These are phyloP conservation scores for Pseudozyma sp. DNA, from an alignment of 1,284 basidiomycete species.

Conservation along the genomic window DNA sequence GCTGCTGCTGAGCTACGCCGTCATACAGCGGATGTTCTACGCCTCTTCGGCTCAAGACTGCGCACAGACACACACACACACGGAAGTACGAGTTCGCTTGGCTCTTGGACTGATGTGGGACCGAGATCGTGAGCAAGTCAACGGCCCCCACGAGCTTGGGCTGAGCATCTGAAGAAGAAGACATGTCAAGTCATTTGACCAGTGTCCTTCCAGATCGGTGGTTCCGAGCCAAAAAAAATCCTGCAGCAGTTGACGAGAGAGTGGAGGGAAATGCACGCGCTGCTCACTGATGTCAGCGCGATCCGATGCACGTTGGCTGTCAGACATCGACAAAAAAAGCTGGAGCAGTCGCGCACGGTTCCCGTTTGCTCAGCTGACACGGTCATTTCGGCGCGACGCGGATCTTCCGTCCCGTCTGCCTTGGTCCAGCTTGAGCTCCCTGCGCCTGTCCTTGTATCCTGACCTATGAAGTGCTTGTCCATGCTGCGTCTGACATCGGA, in stretches of 20 bases:
- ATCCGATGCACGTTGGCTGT: constrained; percentile 18
- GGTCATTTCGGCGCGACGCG: too few relatives aligned
- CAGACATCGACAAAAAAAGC: constrained; percentile 6
- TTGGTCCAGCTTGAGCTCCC: too few relatives aligned
- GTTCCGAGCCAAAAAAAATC: not conserved
- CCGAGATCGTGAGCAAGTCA: constrained; percentile 1
- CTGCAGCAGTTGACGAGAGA: not conserved
- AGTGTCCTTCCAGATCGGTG: constrained; percentile 10
- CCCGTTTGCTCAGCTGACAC: not conserved
- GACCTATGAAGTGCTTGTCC: too few relatives aligned
- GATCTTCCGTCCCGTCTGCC: too few relatives aligned
- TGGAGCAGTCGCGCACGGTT: not conserved
- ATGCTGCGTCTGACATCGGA: too few relatives aligned
- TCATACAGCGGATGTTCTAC: too few relatives aligned
- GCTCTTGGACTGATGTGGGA: not conserved
- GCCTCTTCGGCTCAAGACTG: not conserved
- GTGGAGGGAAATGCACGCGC: constrained; percentile 2
- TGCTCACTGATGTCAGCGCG: constrained; percentile 13
- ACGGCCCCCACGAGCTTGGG: not conserved
- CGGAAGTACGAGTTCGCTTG: not conserved
- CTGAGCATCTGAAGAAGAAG: not conserved
- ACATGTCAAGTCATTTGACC: constrained; percentile 12
- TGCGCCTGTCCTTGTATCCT: too few relatives aligned
- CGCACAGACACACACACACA: not conserved
- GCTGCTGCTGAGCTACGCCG: constrained; percentile 5